Base-by-base conservation (phyloP, 139 green algal genomes). In the Pseudopediastrum boryanum region DNA sequence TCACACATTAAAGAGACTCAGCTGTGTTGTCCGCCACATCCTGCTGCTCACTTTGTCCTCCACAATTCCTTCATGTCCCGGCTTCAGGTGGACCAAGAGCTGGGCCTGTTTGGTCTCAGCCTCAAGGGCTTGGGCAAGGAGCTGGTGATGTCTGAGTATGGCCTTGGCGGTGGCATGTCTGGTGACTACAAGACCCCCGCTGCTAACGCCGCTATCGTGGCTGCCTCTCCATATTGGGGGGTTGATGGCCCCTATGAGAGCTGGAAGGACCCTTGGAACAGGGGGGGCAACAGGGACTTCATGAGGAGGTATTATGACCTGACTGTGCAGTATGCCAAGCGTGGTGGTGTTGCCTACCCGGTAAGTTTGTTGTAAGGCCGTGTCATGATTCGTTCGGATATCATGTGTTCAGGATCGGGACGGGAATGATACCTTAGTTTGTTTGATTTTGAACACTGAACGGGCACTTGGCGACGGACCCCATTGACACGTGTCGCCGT, bases 71-170 rank as follows among this genome's bases (percentile, higher is more conserved):
- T n/a, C n/a, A n/a, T n/a, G 54, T 29, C 8, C 54, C 54, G 31
- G 7, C 54, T 25, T 25, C 54, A 27, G n/a, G 54, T 74, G n/a
- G 74, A 81, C 36, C 44, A 63, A 36, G 74, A 81, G 74, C 36
- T 81, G 44, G 35, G 44, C 35, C 33, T 81, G 46, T 81, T 81
- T 68, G 74, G 74, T 6, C 62, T 81, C 44, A 50, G 42, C 74
- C 46, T 81, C 7, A 62, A 50, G 33, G 61, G 74, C 31, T 63
- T 81, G 1, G 39, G 50, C 46, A 81, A 81, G 74, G 74, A 81
- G 61, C 39, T 81, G 35, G 63, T 81, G n/a, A 74, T 67, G 46
- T 81, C 74, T 27, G 71, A 78, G 38, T 78, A 78, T 29, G 71
- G 73, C 46, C 42, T 80, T 8, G 73, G 73, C 39, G 73, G 73